Evolutionary conservation across 805 yeast genomes (phyloP).

Genomic region (Helenozyma baotianmanensis): DNA sequence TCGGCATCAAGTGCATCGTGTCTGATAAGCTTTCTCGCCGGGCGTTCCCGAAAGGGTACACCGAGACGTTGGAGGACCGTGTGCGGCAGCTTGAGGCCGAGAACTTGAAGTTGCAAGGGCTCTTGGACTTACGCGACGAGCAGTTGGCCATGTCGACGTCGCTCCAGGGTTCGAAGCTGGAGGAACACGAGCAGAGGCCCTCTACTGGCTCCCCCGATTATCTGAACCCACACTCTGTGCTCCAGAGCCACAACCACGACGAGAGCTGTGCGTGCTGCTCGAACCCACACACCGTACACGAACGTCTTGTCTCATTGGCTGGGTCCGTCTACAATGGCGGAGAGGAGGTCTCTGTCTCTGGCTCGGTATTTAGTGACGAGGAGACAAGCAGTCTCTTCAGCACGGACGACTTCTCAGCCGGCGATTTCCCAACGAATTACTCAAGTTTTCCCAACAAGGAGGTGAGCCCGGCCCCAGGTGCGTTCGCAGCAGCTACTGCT

Average conservation of each 20-base stretch:
- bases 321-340: constrained; percentile 49
- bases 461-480: constrained; percentile 52
- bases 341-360: constrained; percentile 27
- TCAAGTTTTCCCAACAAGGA: constrained; percentile 26
- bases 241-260: constrained; percentile 19
- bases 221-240: constrained; percentile 3
- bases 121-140: constrained; percentile 62
- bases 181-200: background rate
- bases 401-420: constrained; percentile 23
- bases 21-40: constrained; percentile 80
- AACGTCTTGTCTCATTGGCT: constrained; percentile 62
- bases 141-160: constrained; percentile 38
- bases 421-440: background rate
- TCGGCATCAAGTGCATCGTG: constrained; percentile 85
- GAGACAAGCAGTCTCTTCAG: constrained; percentile 29
- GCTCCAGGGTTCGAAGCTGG: background rate
- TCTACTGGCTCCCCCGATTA: background rate
- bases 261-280: constrained; percentile 51
- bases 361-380: constrained; percentile 42
- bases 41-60: constrained; percentile 89
- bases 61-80: constrained; percentile 84
- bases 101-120: constrained; percentile 61
- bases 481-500: constrained; percentile 25
- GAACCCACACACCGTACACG: constrained; percentile 52
- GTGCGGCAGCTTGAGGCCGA: constrained; percentile 83